Conservation (phyloP, 2,329 filamentous ascomycete genomes). For the Verticillium isaacii region DNA sequence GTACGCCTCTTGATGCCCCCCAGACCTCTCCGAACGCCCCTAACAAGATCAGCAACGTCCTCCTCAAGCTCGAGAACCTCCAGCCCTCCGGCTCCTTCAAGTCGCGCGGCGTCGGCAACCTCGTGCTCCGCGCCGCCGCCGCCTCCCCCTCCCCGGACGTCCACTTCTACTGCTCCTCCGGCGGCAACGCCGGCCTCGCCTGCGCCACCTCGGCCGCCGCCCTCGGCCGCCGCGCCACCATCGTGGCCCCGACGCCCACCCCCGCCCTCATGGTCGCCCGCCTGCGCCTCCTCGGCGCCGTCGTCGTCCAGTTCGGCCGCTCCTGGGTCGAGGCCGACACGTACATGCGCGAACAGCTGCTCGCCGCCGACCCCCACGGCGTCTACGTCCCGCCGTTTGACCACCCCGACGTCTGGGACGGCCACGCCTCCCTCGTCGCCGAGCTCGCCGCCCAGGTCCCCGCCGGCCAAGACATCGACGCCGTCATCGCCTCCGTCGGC, state of each 20-base stretch:
- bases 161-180: conserved; percentile 77
- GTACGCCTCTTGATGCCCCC: conserved; percentile 35
- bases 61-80: conserved; percentile 79
- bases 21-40: neutral
- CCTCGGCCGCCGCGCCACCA: conserved; percentile 63
- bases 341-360: conserved; percentile 55
- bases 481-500: conserved; percentile 72
- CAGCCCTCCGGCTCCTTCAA: conserved; percentile 87
- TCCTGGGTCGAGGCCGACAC: conserved; percentile 67
- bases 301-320: conserved; percentile 64
- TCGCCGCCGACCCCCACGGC: conserved; percentile 44
- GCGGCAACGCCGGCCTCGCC: conserved; percentile 81
- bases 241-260: conserved; percentile 66
- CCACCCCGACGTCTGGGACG: conserved; percentile 62
- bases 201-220: conserved; percentile 67
- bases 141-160: conserved; percentile 26
- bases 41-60: conserved; percentile 57
- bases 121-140: conserved; percentile 49
- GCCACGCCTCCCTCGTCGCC: conserved; percentile 54
- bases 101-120: conserved; percentile 69
- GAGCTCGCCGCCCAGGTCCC: conserved; percentile 35
- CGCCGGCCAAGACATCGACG: conserved; percentile 49
- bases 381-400: conserved; percentile 70
- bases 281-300: conserved; percentile 61
- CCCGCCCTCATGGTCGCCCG: conserved; percentile 67